phyloP scores from a whole-genome alignment of 805 yeast species.

The Candida palmyrensis region DNA sequence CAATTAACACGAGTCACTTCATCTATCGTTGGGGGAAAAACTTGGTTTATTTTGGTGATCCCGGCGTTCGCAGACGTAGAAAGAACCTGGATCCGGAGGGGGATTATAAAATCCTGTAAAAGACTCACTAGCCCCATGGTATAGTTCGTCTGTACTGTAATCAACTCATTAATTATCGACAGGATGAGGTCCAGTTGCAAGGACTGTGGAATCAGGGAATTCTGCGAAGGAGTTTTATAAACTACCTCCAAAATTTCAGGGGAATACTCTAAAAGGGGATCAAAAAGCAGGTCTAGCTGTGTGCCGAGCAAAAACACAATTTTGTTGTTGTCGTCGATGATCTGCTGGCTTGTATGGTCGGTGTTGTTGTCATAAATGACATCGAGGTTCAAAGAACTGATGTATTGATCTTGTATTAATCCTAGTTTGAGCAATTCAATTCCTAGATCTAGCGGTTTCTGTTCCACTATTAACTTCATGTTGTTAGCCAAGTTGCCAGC shows the following conservation, averaged over 20 bases:
- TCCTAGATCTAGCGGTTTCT: constrained; percentile 57
- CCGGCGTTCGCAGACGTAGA: constrained; percentile 50
- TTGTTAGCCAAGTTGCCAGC: constrained; percentile 77
- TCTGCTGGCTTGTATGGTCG: constrained; percentile 20
- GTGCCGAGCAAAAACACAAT: constrained; percentile 75
- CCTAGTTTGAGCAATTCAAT: constrained; percentile 52
- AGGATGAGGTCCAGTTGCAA: constrained; percentile 29
- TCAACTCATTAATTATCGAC: constrained; percentile 60
- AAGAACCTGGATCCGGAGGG: constrained; percentile 66
- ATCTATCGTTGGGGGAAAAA: constrained; percentile 94
- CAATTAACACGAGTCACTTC: constrained; percentile 89
- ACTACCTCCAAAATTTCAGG: constrained; percentile 79
- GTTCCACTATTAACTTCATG: constrained; percentile 51
- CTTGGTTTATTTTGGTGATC: constrained; percentile 61
- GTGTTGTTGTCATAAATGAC: constrained; percentile 60
- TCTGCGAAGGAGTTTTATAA: constrained; percentile 53
- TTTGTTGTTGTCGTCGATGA: constrained; percentile 64
- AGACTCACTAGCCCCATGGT: constrained; percentile 70
- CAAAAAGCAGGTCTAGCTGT: constrained; percentile 83
- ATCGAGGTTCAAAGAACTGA: constrained; percentile 60
- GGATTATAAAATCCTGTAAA: constrained; percentile 73
- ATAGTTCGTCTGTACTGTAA: constrained; percentile 67
- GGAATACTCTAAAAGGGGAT: constrained; percentile 84
- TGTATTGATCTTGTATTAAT: constrained; percentile 43
- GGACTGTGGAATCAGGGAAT: constrained; percentile 5